Conservation (phyloP, 495 filamentous ascomycete species). For the Podospora appendiculata region DNA sequence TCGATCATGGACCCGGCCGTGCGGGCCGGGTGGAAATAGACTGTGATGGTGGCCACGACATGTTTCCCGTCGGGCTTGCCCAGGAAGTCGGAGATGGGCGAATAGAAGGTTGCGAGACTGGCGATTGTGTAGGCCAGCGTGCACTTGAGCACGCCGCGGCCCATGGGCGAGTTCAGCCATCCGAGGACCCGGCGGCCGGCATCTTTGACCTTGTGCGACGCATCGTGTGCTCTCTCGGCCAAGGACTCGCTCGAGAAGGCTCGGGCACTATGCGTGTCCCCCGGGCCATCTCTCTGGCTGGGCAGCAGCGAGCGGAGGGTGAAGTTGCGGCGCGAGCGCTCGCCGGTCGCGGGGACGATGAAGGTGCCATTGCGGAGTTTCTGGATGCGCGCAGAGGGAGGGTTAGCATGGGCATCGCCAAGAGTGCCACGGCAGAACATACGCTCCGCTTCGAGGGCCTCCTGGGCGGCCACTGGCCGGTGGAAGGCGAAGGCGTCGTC, state of each 20-base stretch:
- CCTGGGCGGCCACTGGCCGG: constrained; percentile 23
- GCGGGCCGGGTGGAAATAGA: constrained; percentile 95
- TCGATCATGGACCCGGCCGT: constrained; percentile 87
- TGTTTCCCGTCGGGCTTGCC: constrained; percentile 93
- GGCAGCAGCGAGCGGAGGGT: constrained; percentile 37
- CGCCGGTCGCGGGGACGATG: constrained; percentile 52
- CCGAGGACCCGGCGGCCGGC: constrained; percentile 17
- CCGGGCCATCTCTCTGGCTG: constrained; percentile 20
- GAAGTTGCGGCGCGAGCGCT: constrained; percentile 50
- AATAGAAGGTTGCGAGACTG: constrained; percentile 80
- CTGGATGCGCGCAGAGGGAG: constrained; percentile 13
- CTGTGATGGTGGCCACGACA: constrained; percentile 84
- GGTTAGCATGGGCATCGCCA: not conserved
- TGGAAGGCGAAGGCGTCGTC: constrained; percentile 4
- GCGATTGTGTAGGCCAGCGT: constrained; percentile 86
- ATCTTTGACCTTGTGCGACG: constrained; percentile 20
- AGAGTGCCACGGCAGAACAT: constrained; percentile 2
- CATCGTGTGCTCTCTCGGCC: constrained; percentile 18
- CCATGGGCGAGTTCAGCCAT: constrained; percentile 46
- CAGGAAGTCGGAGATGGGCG: constrained; percentile 60
- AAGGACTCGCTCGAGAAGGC: constrained; percentile 14
- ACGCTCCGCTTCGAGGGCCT: constrained; percentile 30
- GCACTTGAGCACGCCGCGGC: constrained; percentile 81
- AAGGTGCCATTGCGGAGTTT: constrained; percentile 55
- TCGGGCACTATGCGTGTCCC: not conserved